These are phyloP conservation scores for Vigna reflexopilosa DNA, from an alignment of 306 rosid species.

Conservation along the genomic window DNA sequence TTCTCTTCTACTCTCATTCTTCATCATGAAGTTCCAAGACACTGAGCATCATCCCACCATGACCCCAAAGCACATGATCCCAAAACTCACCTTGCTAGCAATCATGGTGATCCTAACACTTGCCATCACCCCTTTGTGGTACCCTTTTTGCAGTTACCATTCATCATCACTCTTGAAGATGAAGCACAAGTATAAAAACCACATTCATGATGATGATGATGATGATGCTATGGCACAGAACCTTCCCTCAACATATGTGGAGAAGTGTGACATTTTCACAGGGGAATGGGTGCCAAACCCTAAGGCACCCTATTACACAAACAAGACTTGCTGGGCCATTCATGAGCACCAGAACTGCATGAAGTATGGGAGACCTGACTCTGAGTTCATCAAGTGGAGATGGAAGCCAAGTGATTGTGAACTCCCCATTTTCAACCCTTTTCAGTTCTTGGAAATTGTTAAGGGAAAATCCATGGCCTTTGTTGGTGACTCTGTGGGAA, in stretches of 20 bases:
- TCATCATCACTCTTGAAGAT: slow-evolving; percentile 38
- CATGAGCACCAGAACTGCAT: slow-evolving; percentile 88
- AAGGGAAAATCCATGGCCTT: slow-evolving; percentile 85
- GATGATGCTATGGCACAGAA: not conserved
- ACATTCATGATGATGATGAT: not conserved
- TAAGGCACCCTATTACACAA: slow-evolving; percentile 76
- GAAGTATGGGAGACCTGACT: slow-evolving; percentile 84
- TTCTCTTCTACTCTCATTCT: slow-evolving; percentile 26
- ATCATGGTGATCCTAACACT: slow-evolving; percentile 51
- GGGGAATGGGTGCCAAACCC: slow-evolving; percentile 90
- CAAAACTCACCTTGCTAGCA: slow-evolving; percentile 52
- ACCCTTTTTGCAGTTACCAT: slow-evolving; percentile 47
- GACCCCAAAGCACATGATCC: slow-evolving; percentile 47
- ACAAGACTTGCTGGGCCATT: slow-evolving; percentile 78
- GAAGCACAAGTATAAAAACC: not conserved
- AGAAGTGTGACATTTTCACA: slow-evolving; percentile 68
- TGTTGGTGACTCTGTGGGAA: slow-evolving; percentile 86
- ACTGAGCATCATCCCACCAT: slow-evolving; percentile 47
- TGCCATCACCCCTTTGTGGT: slow-evolving; percentile 56
- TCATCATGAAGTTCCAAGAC: slow-evolving; percentile 61
- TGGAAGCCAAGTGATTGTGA: slow-evolving; percentile 90
- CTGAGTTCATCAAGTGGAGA: slow-evolving; percentile 83
- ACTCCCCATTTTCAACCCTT: slow-evolving; percentile 76
- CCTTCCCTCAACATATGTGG: slow-evolving; percentile 37
- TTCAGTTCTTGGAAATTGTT: slow-evolving; percentile 72